These are phyloP conservation scores for Suillus bovinus DNA, from an alignment of 768 basidiomycete species.

Conservation along the genomic window DNA sequence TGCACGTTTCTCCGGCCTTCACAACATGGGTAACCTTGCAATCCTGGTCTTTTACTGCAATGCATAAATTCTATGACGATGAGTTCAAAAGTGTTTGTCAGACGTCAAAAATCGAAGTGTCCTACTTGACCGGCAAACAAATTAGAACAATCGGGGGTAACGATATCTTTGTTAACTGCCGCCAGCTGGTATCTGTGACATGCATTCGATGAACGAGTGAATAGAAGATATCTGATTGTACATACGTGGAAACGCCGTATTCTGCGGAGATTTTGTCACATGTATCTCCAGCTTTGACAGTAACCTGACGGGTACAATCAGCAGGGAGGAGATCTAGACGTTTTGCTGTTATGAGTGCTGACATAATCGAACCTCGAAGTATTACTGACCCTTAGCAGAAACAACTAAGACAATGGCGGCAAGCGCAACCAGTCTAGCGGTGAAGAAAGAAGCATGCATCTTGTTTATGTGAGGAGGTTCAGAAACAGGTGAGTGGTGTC, in stretches of 20 bases:
- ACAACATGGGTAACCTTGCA: constrained; percentile 54
- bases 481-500: neutral
- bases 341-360: neutral
- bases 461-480: neutral
- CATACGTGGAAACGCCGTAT: constrained; percentile 50
- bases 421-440: constrained; percentile 17
- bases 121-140: constrained; percentile 49
- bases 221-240: neutral
- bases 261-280: constrained; percentile 57
- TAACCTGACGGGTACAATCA: constrained; percentile 53
- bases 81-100: neutral
- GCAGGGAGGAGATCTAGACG: neutral
- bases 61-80: constrained; percentile 45
- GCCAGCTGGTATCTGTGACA: constrained; percentile 65
- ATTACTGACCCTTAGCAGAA: constrained; percentile 15
- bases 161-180: constrained; percentile 44
- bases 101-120: neutral
- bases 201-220: neutral
- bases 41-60: constrained; percentile 57
- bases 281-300: constrained; percentile 51
- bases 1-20: constrained; percentile 51
- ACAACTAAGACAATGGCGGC: neutral
- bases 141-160: constrained; percentile 58
- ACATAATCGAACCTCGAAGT: neutral
- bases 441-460: constrained; percentile 23